Evolutionary conservation across 2,329 filamentous ascomycete genomes (phyloP).

Genomic region (Epichloe festucae): DNA sequence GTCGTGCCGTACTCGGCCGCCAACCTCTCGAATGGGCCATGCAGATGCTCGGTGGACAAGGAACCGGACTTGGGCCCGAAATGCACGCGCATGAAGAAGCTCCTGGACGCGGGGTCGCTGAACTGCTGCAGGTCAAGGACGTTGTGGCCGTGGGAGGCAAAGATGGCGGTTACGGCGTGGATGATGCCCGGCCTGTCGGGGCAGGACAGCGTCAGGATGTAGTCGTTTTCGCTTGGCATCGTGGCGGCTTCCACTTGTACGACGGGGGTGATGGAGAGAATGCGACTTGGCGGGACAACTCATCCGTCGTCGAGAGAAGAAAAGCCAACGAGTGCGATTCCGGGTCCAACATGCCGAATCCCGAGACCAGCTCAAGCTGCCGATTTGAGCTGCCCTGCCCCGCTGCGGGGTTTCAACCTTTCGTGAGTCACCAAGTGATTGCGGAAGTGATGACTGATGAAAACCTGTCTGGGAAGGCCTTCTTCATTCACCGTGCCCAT

Average conservation of each 20-base stretch:
- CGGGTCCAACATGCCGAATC: not conserved
- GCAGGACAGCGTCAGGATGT: conserved; percentile 71
- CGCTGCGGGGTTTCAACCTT: not conserved
- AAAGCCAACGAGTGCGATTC: not conserved
- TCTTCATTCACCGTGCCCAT: too few species aligned
- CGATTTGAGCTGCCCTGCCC: not conserved
- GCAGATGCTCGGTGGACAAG: conserved; percentile 36
- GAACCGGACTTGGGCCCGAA: conserved; percentile 48
- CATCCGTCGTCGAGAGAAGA: not conserved
- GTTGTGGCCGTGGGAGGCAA: conserved; percentile 62
- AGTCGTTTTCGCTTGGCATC: conserved; percentile 35
- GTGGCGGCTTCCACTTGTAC: not conserved
- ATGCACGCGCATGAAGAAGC: conserved; percentile 83
- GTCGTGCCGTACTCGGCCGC: conserved; percentile 53
- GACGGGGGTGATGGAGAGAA: not conserved
- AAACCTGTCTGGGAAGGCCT: not conserved
- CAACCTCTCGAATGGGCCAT: conserved; percentile 43
- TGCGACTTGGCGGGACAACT: too few species aligned
- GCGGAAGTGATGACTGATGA: not conserved
- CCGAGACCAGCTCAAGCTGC: not conserved
- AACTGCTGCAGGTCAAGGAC: conserved; percentile 79
- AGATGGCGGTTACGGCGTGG: conserved; percentile 67
- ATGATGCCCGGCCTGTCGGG: conserved; percentile 78
- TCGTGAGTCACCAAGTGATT: not conserved
- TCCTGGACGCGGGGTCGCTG: conserved; percentile 58